Percentiles rank a stretch among this genome's conserved stretches.
These are phyloP conservation scores for Haematococcus sp. DNA, from an alignment of 139 green algal genomes.

Conservation along the genomic window DNA sequence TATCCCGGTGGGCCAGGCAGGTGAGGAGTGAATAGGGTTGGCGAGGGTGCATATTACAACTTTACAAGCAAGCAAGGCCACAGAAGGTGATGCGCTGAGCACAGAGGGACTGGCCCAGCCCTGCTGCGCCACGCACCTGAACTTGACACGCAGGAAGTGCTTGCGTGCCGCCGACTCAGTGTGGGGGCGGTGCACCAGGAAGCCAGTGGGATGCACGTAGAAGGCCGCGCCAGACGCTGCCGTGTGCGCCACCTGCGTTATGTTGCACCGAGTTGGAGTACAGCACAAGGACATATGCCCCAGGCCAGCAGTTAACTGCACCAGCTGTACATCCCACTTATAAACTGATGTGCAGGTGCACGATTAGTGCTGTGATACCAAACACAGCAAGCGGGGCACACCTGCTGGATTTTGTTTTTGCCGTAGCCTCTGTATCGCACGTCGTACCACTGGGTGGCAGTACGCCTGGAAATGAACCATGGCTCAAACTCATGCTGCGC, in stretches of 20 bases:
- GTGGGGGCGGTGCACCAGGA: conserved; percentile 29
- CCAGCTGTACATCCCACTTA: neutral
- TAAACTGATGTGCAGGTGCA: no score
- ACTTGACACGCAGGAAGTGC: conserved; percentile 19
- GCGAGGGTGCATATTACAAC: no score
- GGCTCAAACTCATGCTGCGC: conserved; percentile 20
- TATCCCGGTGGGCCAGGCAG: no score
- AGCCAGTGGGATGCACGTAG: conserved; percentile 19
- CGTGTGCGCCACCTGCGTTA: conserved; percentile 19
- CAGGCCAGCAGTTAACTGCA: neutral
- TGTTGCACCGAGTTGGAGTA: no score
- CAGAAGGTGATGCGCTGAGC: no score
- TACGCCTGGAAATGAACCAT: conserved; percentile 15
- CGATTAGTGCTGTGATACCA: no score
- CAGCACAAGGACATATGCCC: no score
- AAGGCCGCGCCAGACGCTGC: neutral
- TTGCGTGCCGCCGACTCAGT: conserved; percentile 9
- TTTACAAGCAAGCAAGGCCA: no score
- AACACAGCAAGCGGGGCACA: neutral
- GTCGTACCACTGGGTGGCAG: conserved; percentile 24
- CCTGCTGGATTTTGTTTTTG: conserved; percentile 34
- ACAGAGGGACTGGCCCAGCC: no score
- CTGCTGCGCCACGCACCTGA: no score
- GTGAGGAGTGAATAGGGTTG: no score
- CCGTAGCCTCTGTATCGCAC: conserved; percentile 29